phyloP scores from a whole-genome alignment of 208 protist species.

The Wallacemonas sp. region DNA sequence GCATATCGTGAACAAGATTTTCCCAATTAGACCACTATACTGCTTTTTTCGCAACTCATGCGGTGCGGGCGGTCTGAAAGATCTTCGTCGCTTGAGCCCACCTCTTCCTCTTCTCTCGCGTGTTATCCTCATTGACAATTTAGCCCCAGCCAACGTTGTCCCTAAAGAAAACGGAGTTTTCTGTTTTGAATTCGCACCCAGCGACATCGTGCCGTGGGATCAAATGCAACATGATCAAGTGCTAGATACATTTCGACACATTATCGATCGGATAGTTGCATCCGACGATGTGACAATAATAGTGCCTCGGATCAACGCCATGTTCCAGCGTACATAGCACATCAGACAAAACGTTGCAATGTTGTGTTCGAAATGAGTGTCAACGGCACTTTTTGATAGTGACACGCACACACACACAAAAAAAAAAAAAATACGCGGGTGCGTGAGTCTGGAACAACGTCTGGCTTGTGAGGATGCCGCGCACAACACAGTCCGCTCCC shows the following conservation, averaged over 20 bases:
- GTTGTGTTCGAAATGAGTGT: no score
- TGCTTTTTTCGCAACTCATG: constrained; percentile 67
- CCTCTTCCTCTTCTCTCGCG: constrained; percentile 28
- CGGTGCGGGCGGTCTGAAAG: background rate
- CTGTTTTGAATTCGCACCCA: constrained; percentile 50
- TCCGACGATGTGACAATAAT: background rate
- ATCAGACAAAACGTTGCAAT: no score
- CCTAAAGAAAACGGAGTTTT: constrained; percentile 56
- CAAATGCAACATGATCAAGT: background rate
- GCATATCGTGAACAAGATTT: constrained; percentile 49
- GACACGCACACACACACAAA: no score
- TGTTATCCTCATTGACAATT: constrained; percentile 71
- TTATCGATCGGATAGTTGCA: background rate
- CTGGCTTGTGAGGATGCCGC: no score
- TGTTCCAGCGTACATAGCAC: background rate
- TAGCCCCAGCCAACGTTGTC: constrained; percentile 52
- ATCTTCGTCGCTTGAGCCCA: no score
- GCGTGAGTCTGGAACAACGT: no score
- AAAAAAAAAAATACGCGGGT: no score
- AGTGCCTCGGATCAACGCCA: background rate
- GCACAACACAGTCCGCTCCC: no score
- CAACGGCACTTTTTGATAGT: no score
- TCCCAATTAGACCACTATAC: constrained; percentile 27
- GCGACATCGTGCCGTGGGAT: background rate
- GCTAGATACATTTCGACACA: background rate